Evolutionary conservation across 2,329 filamentous ascomycete genomes (phyloP).

Genomic region (Neocucurbitaria cava): DNA sequence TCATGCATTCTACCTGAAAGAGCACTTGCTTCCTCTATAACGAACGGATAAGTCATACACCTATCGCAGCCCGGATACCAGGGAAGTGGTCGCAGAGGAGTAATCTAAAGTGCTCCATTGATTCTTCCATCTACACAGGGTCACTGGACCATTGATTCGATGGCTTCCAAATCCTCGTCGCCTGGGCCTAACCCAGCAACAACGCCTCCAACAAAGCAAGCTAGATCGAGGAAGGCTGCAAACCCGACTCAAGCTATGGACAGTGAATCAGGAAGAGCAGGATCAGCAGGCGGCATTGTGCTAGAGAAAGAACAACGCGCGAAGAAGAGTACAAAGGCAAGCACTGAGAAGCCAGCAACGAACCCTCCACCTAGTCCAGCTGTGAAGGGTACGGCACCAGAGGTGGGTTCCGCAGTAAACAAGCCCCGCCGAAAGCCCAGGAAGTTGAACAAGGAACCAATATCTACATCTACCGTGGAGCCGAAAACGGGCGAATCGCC

Average conservation of each 20-base stretch:
- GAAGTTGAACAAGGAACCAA: slow-evolving; percentile 43
- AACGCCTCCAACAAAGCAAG: slow-evolving; percentile 23
- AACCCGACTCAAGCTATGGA: slow-evolving; percentile 6
- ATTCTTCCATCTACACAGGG: neutral
- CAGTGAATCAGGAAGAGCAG: slow-evolving; percentile 25
- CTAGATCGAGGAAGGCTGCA: slow-evolving; percentile 31
- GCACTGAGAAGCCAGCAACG: slow-evolving; percentile 4
- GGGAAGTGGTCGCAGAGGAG: neutral
- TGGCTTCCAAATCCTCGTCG: slow-evolving; percentile 38
- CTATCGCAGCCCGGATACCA: neutral
- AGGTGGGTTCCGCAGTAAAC: slow-evolving; percentile 10
- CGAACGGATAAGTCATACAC: neutral
- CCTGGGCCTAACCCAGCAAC: slow-evolving; percentile 29
- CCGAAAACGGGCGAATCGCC: slow-evolving; percentile 1
- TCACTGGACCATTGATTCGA: slow-evolving; percentile 4
- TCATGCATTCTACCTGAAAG: neutral
- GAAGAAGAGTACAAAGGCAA: slow-evolving; percentile 9
- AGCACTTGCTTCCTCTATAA: neutral
- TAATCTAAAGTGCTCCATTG: neutral
- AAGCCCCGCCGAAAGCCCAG: slow-evolving; percentile 37
- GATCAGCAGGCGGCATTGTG: slow-evolving; percentile 39
- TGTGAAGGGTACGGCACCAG: slow-evolving; percentile 1
- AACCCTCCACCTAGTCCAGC: slow-evolving; percentile 11
- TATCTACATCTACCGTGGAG: slow-evolving; percentile 10
- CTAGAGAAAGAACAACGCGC: slow-evolving; percentile 23